Evolutionary conservation across 2,329 filamentous ascomycete genomes (phyloP).

Genomic region (Alternaria ventricosa): DNA sequence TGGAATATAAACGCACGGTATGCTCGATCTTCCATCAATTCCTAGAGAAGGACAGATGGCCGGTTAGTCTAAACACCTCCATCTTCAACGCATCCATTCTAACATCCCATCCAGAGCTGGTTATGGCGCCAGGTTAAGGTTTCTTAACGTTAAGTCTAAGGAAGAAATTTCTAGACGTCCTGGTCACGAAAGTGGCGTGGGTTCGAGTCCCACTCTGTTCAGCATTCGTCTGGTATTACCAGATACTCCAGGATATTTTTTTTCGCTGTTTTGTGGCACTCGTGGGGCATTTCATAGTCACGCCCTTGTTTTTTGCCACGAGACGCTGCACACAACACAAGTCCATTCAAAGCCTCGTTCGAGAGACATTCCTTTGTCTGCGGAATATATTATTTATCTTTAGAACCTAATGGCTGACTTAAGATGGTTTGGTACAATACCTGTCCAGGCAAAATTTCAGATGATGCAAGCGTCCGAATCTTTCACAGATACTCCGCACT

Average conservation of each 20-base stretch:
- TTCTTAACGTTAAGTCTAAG: conserved; percentile 20
- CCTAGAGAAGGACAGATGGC: neutral
- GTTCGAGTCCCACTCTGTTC: conserved; percentile 47
- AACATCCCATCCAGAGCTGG: conserved; percentile 27
- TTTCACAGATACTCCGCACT: too few relatives aligned
- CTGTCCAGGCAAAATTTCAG: too few relatives aligned
- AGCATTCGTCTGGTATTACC: conserved; percentile 34
- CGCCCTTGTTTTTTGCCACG: too few relatives aligned
- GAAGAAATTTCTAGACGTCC: conserved; percentile 34
- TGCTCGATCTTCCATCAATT: neutral
- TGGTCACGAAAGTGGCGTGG: conserved; percentile 49
- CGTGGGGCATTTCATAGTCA: too few relatives aligned
- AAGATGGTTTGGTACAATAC: too few relatives aligned
- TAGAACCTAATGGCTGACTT: too few relatives aligned
- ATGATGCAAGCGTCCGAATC: too few relatives aligned
- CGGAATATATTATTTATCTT: too few relatives aligned
- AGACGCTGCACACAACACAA: too few relatives aligned
- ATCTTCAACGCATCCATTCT: neutral
- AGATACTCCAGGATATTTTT: conserved; percentile 30
- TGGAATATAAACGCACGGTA: neutral
- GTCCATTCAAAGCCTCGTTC: too few relatives aligned
- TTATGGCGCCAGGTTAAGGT: conserved; percentile 49
- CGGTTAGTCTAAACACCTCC: neutral
- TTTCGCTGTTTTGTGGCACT: neutral
- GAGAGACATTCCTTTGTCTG: too few relatives aligned